Conservation (phyloP, 2,329 filamentous ascomycete genomes). For the Stagonosporopsis tanaceti region DNA sequence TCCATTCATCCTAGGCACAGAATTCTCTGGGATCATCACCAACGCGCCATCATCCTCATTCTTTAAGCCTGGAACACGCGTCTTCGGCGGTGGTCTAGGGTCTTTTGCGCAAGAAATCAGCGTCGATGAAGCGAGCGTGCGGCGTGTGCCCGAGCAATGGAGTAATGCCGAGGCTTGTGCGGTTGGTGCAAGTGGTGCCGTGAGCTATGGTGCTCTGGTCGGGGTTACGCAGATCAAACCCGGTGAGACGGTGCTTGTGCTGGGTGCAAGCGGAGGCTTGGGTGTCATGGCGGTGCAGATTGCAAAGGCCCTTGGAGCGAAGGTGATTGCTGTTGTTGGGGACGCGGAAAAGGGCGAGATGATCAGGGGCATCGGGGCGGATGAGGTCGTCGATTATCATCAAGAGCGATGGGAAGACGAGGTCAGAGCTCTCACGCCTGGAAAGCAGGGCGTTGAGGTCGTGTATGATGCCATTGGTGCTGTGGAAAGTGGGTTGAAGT, state of each 20-base stretch:
- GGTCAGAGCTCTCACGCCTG: slow-evolving; percentile 58
- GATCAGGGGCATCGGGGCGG: slow-evolving; percentile 52
- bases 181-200: slow-evolving; percentile 61
- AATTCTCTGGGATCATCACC: slow-evolving; percentile 65
- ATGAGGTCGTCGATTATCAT: slow-evolving; percentile 54
- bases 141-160: slow-evolving; percentile 57
- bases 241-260: slow-evolving; percentile 62
- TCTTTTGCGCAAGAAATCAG: slow-evolving; percentile 63
- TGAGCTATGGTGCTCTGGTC: slow-evolving; percentile 62
- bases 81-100: slow-evolving; percentile 63
- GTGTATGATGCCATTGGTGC: slow-evolving; percentile 67
- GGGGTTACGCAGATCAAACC: slow-evolving; percentile 51
- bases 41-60: slow-evolving; percentile 43
- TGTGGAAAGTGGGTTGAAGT: slow-evolving; percentile 63
- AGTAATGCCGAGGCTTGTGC: slow-evolving; percentile 61
- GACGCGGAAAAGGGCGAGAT: slow-evolving; percentile 56
- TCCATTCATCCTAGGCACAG: slow-evolving; percentile 67
- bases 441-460: slow-evolving; percentile 62
- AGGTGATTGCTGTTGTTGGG: slow-evolving; percentile 63
- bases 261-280: slow-evolving; percentile 64
- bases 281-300: slow-evolving; percentile 66
- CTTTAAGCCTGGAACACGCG: slow-evolving; percentile 58
- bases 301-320: slow-evolving; percentile 61
- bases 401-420: slow-evolving; percentile 59
- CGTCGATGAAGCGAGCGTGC: slow-evolving; percentile 52